These are phyloP conservation scores for Naganishia albida DNA, from an alignment of 1,284 basidiomycete genomes.

Conservation along the genomic window DNA sequence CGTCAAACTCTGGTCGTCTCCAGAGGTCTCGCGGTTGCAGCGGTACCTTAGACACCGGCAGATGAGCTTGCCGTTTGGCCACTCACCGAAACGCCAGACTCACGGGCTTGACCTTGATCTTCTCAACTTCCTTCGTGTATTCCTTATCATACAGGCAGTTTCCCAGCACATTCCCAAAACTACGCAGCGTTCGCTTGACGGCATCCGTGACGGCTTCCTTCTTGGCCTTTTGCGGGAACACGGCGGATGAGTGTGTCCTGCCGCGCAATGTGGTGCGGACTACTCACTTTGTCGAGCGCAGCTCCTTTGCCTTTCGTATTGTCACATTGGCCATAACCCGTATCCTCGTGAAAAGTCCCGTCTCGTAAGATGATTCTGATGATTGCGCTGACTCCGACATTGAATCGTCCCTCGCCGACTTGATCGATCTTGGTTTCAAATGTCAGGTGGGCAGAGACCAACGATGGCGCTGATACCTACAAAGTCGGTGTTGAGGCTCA, in stretches of 20 bases:
- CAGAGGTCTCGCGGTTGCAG: slow-evolving; percentile 72
- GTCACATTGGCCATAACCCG: slow-evolving; percentile 85
- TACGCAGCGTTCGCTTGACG: slow-evolving; percentile 83
- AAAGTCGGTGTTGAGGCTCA: slow-evolving; percentile 70
- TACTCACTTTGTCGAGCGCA: slow-evolving; percentile 82
- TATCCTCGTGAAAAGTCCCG: slow-evolving; percentile 87
- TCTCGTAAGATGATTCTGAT: slow-evolving; percentile 84
- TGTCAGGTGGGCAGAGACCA: not conserved
- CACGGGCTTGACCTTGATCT: slow-evolving; percentile 79
- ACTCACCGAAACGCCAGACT: slow-evolving; percentile 48
- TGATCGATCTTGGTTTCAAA: slow-evolving; percentile 24
- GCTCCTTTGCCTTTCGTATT: slow-evolving; percentile 80
- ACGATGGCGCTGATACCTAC: slow-evolving; percentile 45
- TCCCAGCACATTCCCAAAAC: slow-evolving; percentile 90
- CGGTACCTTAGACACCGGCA: slow-evolving; percentile 62
- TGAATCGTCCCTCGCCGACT: slow-evolving; percentile 58
- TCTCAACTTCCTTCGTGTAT: slow-evolving; percentile 78
- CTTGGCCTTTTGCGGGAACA: slow-evolving; percentile 68
- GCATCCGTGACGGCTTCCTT: slow-evolving; percentile 97
- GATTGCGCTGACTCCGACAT: slow-evolving; percentile 79
- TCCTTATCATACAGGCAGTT: slow-evolving; percentile 95
- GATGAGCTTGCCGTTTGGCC: not conserved
- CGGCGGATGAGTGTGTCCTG: not conserved
- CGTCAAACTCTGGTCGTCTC: slow-evolving; percentile 73
- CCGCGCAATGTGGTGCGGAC: not conserved